These are phyloP conservation scores for Trichoderma erinaceum DNA, from an alignment of 495 filamentous ascomycete species.

Conservation along the genomic window DNA sequence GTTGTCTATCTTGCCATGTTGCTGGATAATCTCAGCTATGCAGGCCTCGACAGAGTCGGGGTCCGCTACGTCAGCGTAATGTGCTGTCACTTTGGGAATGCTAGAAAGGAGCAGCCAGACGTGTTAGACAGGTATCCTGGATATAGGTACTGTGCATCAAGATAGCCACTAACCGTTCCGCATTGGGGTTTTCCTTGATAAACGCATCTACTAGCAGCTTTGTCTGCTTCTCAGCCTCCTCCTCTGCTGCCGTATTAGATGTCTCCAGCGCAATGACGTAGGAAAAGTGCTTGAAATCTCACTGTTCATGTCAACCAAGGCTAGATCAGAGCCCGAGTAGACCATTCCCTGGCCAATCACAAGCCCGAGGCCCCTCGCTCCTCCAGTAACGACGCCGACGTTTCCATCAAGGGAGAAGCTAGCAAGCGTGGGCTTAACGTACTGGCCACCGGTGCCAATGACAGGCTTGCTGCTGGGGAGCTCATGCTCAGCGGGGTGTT, in stretches of 20 bases:
- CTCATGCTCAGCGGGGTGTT: conserved; percentile 16
- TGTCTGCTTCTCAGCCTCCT: conserved; percentile 75
- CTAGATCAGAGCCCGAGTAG: conserved; percentile 78
- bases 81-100: conserved; percentile 77
- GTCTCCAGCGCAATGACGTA: not conserved
- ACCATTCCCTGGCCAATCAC: conserved; percentile 90
- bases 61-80: conserved; percentile 80
- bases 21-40: conserved; percentile 58
- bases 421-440: conserved; percentile 41
- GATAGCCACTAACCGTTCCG: conserved; percentile 51
- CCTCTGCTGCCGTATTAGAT: conserved; percentile 45
- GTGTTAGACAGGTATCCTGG: not conserved
- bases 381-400: conserved; percentile 76
- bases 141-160: not conserved
- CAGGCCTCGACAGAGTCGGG: conserved; percentile 66
- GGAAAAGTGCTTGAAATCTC: conserved; percentile 19
- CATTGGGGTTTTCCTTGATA: conserved; percentile 67
- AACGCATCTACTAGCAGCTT: conserved; percentile 65
- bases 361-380: conserved; percentile 76
- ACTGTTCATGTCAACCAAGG: conserved; percentile 92
- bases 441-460: conserved; percentile 18
- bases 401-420: conserved; percentile 73
- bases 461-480: conserved; percentile 11
- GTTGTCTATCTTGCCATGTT: conserved; percentile 78
- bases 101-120: conserved; percentile 10